A percentile compares a stretch with the other conserved stretches of the same genome.
Conservation (phyloP, 345 rosid species). For the Hypericum androsaemum region DNA sequence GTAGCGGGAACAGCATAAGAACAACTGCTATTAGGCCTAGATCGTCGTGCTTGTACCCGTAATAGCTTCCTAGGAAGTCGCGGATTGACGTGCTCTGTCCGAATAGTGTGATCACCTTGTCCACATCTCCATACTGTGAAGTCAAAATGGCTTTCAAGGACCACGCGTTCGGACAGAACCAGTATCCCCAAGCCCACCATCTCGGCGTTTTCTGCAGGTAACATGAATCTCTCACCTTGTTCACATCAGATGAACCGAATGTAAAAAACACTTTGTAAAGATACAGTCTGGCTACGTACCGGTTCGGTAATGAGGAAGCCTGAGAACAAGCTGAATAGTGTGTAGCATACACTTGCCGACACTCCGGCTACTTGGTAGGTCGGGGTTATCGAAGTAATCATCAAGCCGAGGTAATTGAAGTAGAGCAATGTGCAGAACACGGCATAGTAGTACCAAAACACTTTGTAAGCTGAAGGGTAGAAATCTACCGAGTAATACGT, state of each 20-base stretch:
- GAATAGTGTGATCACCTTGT: slow-evolving; percentile 32
- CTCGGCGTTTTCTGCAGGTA: slow-evolving; percentile 28
- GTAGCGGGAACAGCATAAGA: slow-evolving; percentile 39
- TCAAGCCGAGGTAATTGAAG: slow-evolving; percentile 60
- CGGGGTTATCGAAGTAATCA: slow-evolving; percentile 54
- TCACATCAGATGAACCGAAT: too few relatives aligned
- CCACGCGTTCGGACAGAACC: slow-evolving; percentile 65
- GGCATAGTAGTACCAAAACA: slow-evolving; percentile 53
- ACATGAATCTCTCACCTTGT: too few relatives aligned
- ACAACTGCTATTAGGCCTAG: slow-evolving; percentile 27
- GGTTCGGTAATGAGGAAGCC: slow-evolving; percentile 61
- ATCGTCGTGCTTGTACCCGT: slow-evolving; percentile 37
- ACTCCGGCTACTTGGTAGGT: slow-evolving; percentile 47
- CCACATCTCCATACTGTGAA: slow-evolving; percentile 69
- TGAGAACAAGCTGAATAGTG: slow-evolving; percentile 41
- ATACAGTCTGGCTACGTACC: too few relatives aligned
- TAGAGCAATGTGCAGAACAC: slow-evolving; percentile 44
- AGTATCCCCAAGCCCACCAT: slow-evolving; percentile 81
- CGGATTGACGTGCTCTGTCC: slow-evolving; percentile 34
- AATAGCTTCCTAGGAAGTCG: slow-evolving; percentile 42
- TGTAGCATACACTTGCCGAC: slow-evolving; percentile 31
- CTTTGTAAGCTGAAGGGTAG: slow-evolving; percentile 37
- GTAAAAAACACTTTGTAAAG: too few relatives aligned
- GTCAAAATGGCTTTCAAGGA: slow-evolving; percentile 41
- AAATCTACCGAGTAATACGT: slow-evolving; percentile 70